Evolutionary conservation across 495 filamentous ascomycete genomes (phyloP).

Genomic region (Lasiosphaeriaceae sp.): DNA sequence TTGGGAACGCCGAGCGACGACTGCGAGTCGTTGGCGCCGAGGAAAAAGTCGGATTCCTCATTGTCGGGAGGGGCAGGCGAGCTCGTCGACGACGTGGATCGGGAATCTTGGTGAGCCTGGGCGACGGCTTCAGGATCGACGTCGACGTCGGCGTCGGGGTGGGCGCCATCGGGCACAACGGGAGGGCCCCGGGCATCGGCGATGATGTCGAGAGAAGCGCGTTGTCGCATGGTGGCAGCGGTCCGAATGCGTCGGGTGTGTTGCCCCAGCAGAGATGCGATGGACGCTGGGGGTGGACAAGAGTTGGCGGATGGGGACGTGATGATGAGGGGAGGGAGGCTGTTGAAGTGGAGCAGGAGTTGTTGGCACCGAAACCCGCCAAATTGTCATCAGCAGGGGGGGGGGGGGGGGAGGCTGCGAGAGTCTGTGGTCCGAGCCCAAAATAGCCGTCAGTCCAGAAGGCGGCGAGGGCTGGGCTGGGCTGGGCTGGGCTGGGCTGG

Average conservation of each 20-base stretch:
- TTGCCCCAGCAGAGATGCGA: constrained; percentile 22
- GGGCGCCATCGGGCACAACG: neutral
- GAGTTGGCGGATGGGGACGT: neutral
- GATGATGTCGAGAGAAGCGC: constrained; percentile 44
- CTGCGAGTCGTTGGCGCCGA: constrained; percentile 80
- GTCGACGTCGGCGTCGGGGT: constrained; percentile 7
- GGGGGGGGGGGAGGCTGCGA: constrained; percentile 5
- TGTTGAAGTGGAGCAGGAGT: constrained; percentile 17
- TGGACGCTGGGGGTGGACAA: constrained; percentile 1
- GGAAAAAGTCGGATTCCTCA: constrained; percentile 91
- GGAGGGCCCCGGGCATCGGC: constrained; percentile 27
- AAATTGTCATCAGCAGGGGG: constrained; percentile 18
- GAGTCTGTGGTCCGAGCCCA: constrained; percentile 13
- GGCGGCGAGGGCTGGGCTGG: neutral
- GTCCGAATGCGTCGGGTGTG: neutral
- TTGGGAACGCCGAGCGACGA: constrained; percentile 81
- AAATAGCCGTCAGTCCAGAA: constrained; percentile 21
- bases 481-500: constrained; percentile 1
- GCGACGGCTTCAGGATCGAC: constrained; percentile 2
- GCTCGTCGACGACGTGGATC: constrained; percentile 70
- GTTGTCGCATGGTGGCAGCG: constrained; percentile 22
- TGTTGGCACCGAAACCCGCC: constrained; percentile 20
- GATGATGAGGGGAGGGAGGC: constrained; percentile 11
- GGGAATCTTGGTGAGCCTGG: constrained; percentile 26
- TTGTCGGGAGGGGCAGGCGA: constrained; percentile 74